Base-by-base conservation (phyloP, 2,329 filamentous ascomycete species). In the Talaromyces pinophilus region DNA sequence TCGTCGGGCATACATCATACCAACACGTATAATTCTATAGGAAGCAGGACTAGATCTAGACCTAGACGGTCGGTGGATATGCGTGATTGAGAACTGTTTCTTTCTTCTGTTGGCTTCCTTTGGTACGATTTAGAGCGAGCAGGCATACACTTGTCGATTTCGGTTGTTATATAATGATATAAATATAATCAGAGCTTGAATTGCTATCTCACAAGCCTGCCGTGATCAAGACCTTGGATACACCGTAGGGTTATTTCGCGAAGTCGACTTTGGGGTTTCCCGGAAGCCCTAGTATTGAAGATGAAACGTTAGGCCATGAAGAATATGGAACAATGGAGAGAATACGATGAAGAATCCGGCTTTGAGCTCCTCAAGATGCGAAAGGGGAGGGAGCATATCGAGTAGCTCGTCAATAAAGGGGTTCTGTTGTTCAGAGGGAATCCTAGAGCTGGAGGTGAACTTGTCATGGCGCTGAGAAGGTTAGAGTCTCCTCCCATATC, bases 31-130 rank as follows among this genome's bases (percentile, higher is more conserved):
- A 5, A 25, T 11, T 67, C 65, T 3, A 30, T 61, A 19, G 54
- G 60, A 17, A 67, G 61, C 22, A 63, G 65, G 48, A 46, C 52
- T 46, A 59, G 65, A 63, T 46, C 52, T 52, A 59, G 65, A 63
- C 54, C 57, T 44, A 57, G 54, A 40, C 54, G 33, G 10, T 57
- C 30, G 54, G 54, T 38, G 33, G 54, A 40, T 40, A 22, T 57
- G 52, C 52, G 30, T 57, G 54, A 57, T 57, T 57, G 54, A 57
- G 5, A 2, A 7, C n/a, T 55, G 52, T 55, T 38, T 10, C 22
- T 13, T 52, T 30, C 11, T 28, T 28, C 13, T 28, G 7, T 48
- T 50, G n/a, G 7, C 6, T 38, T 17, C 25, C 10, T 57, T 22
- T 38, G 11, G 10, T 40, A 1, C 4, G 30, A 22, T 57, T 35